These are phyloP conservation scores for Casaregolazyma lundiana DNA, from an alignment of 1,139 yeast genomes.

Conservation along the genomic window DNA sequence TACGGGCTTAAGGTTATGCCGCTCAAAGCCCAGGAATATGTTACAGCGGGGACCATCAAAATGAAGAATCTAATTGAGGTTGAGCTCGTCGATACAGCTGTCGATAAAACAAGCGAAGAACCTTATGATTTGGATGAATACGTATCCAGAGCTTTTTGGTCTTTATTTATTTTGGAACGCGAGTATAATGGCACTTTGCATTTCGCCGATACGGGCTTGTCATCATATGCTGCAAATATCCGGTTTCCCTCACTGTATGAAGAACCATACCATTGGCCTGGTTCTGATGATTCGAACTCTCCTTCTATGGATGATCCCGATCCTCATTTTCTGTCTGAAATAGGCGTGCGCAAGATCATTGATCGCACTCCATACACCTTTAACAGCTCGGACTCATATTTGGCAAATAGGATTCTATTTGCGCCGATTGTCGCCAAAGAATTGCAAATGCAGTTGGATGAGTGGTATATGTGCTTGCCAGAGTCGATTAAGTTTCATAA, in stretches of 20 bases:
- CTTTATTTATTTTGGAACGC: conserved; percentile 10
- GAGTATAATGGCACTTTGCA: conserved; percentile 11
- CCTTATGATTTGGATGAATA: conserved; percentile 8
- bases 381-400: not conserved
- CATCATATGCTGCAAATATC: conserved; percentile 6
- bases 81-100: conserved; percentile 4
- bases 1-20: conserved; percentile 11
- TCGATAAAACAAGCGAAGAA: not conserved
- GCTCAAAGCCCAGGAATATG: conserved; percentile 10
- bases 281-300: not conserved
- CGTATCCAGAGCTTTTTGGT: conserved; percentile 11
- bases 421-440: conserved; percentile 15
- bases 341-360: conserved; percentile 10
- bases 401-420: conserved; percentile 4
- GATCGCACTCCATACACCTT: conserved; percentile 10
- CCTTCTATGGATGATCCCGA: conserved; percentile 8
- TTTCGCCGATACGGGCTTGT: conserved; percentile 8
- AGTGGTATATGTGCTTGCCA: conserved; percentile 11
- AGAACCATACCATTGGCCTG: conserved; percentile 1
- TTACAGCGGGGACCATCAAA: conserved; percentile 7
- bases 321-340: conserved; percentile 13
- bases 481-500: conserved; percentile 11
- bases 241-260: conserved; percentile 10
- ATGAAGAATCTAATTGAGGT: conserved; percentile 8
- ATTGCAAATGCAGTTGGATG: conserved; percentile 9